A percentile compares a stretch with the other conserved stretches of the same genome.
These are phyloP conservation scores for Hypoxylon sp. DNA, from an alignment of 2,329 filamentous ascomycete species.

Conservation along the genomic window DNA sequence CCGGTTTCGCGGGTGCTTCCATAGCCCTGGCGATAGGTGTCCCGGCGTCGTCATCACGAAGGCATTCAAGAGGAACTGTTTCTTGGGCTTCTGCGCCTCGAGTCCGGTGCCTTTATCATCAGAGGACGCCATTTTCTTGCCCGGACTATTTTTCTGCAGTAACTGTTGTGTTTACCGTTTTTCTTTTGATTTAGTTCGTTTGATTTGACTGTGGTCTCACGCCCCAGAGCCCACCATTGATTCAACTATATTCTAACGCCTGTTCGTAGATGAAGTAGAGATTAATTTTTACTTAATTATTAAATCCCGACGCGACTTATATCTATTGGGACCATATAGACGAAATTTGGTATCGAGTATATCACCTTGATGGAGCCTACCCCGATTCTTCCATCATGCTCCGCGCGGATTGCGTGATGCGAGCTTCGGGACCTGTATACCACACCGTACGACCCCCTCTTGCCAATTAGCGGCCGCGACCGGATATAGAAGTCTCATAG, in stretches of 20 bases:
- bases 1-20: conserved; percentile 74
- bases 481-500: conserved; percentile 6
- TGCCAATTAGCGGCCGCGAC: conserved; percentile 19
- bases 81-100: conserved; percentile 55
- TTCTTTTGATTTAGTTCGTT: background rate
- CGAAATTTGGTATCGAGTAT: conserved; percentile 13
- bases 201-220: background rate
- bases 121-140: conserved; percentile 35
- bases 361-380: conserved; percentile 27
- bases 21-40: conserved; percentile 75
- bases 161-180: background rate
- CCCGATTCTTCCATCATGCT: conserved; percentile 44
- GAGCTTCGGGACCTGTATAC: conserved; percentile 20
- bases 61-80: conserved; percentile 73
- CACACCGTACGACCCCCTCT: conserved; percentile 10
- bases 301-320: background rate
- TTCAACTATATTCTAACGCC: too few species aligned
- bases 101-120: conserved; percentile 5
- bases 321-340: conserved; percentile 4
- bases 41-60: conserved; percentile 77
- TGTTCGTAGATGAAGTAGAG: background rate
- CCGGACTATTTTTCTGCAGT: too few species aligned
- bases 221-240: background rate
- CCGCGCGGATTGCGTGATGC: conserved; percentile 46
- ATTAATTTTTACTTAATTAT: background rate